These are phyloP conservation scores for Suillus alpinus DNA, from an alignment of 768 basidiomycete genomes.

Conservation along the genomic window DNA sequence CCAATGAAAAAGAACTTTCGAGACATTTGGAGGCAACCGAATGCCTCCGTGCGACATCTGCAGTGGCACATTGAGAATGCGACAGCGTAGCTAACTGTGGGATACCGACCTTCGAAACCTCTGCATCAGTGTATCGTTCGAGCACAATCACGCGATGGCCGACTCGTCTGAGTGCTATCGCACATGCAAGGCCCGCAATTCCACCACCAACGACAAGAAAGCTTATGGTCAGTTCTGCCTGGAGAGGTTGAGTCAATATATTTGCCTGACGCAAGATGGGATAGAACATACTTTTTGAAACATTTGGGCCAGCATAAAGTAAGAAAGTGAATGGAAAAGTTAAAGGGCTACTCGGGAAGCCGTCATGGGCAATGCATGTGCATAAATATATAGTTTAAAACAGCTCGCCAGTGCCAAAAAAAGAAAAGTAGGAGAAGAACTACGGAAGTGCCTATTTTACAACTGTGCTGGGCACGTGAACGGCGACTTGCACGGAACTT, in stretches of 20 bases:
- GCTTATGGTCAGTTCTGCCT: conserved; percentile 25
- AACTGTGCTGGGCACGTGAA: background rate
- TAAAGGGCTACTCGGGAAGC: background rate
- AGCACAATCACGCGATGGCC: conserved; percentile 62
- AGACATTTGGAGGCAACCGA: conserved; percentile 58
- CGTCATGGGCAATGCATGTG: background rate
- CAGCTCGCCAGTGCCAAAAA: background rate
- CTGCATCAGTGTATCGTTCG: conserved; percentile 45
- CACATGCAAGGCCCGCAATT: conserved; percentile 55
- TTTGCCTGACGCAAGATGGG: background rate
- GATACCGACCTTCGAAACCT: conserved; percentile 31
- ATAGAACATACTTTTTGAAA: background rate
- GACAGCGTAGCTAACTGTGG: background rate
- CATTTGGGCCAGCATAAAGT: background rate
- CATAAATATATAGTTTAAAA: background rate
- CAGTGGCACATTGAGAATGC: conserved; percentile 1
- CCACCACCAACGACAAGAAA: conserved; percentile 51
- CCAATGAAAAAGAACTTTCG: conserved; percentile 54
- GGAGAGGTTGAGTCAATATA: background rate
- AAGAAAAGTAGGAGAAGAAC: background rate
- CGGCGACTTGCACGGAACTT: conserved; percentile 4
- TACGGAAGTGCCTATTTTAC: background rate
- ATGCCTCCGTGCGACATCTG: conserved; percentile 39
- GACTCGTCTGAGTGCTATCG: conserved; percentile 50
- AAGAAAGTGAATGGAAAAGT: background rate